Evolutionary conservation across 208 protist species (phyloP), one percentile per base, ranked within the genome.

Genomic region (Crithidia fasciculata): DNA sequence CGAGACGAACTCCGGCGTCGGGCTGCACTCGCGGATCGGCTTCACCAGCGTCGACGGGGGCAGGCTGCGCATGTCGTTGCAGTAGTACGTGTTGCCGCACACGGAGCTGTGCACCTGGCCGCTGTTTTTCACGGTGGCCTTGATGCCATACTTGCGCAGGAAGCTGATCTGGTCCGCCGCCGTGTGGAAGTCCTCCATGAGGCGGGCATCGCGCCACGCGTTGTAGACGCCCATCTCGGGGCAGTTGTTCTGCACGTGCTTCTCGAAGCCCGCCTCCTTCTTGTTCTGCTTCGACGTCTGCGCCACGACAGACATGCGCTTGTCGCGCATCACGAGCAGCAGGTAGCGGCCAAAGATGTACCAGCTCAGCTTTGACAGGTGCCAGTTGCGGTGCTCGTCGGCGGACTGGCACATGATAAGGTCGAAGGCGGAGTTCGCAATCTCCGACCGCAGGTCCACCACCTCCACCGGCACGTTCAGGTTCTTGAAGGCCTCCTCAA

Each of bases 201-300:
- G 86, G 19, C 83, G 80, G 15, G 73, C 65, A 81, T 98, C 94
- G 28, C 91, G 83, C 94, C 94, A 98, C 41, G 94, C 91, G 74
- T 95, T 95, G 85, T 97, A 98, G 16, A 97, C 90, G 13, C 81
- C 84, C 88, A 98, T 95, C 71, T 87, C 80, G 9, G 94, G 94
- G 37, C 71, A 84, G 78, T 94, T 85, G 68, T 77, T 85, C 49
- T 93, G 87, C 37, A 94, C 91, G 78, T 97, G 95, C 66, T 89
- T 91, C 79, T 97, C 94, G 72, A 98, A 97, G 66, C 91, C 88
- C 15, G 88, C 70, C 79, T 95, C 90, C 70, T 95, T 95, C 65
- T 87, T 92, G 72, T 82, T 94, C 55, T 88, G 85, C 54, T 88
- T 93, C 47, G 90, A 96, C 76, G 85, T 87, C 80, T 98, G 94